Conservation (phyloP, 2,329 filamentous ascomycete genomes). For the Podosphaera xanthii region DNA sequence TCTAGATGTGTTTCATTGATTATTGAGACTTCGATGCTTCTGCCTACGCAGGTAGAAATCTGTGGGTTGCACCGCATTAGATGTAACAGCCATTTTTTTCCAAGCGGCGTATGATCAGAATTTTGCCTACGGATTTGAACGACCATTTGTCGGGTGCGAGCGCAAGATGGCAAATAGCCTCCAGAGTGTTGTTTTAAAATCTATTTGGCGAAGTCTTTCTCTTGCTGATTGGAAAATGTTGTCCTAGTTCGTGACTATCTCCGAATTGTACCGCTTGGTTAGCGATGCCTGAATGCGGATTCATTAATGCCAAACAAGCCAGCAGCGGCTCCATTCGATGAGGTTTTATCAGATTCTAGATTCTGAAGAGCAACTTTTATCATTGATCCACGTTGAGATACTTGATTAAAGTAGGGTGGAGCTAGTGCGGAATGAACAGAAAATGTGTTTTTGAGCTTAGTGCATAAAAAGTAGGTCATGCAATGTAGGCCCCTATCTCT, state of each 20-base stretch:
- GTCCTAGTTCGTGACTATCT: neutral
- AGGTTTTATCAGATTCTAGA: neutral
- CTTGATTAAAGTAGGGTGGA: too few relatives aligned
- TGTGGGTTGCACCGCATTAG: neutral
- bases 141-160: neutral
- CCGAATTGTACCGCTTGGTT: neutral
- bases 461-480: too few relatives aligned
- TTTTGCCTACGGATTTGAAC: neutral
- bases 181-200: neutral
- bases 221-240: neutral
- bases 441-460: too few relatives aligned
- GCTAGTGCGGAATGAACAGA: too few relatives aligned
- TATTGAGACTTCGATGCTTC: neutral
- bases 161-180: neutral
- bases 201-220: neutral
- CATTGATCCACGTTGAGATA: too few relatives aligned
- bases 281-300: neutral
- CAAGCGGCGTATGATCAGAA: neutral
- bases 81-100: neutral
- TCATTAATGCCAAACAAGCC: neutral
- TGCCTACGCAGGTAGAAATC: neutral
- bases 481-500: too few relatives aligned
- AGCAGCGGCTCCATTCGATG: neutral
- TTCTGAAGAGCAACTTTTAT: neutral
- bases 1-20: neutral